A percentile compares a stretch with the other conserved stretches of the same genome.
Evolutionary conservation across 1,139 yeast genomes (phyloP).

Genomic region (Diutina siamensis): DNA sequence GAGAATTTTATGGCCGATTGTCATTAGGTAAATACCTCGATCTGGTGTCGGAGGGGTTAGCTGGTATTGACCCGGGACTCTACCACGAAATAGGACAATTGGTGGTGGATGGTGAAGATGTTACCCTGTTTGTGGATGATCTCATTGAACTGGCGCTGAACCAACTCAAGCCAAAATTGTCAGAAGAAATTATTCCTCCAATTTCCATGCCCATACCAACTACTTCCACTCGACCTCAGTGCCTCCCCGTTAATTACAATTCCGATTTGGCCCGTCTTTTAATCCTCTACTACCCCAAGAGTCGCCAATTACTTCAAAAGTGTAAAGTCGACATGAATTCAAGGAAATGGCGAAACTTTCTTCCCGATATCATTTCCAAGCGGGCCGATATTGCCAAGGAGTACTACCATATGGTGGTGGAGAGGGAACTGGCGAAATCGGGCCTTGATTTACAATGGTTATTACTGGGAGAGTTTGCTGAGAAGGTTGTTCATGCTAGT

Average conservation of each 20-base stretch:
- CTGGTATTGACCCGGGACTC: not conserved
- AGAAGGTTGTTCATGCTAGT: not conserved
- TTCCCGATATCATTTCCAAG: not conserved
- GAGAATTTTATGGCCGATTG: not conserved
- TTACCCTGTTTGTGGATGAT: not conserved
- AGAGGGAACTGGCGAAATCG: not conserved
- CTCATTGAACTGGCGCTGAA: not conserved
- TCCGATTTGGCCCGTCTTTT: not conserved
- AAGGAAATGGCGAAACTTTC: not conserved
- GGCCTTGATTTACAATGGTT: not conserved
- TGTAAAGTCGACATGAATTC: not conserved
- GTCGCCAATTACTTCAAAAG: not conserved
- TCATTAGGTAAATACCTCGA: not conserved
- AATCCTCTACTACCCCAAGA: not conserved
- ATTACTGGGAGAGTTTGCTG: conserved; percentile 1
- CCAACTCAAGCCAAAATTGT: not conserved
- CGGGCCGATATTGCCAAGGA: not conserved
- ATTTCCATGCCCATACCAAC: not conserved
- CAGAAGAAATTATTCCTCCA: not conserved
- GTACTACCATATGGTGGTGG: not conserved
- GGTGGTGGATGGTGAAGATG: not conserved
- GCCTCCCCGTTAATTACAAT: not conserved
- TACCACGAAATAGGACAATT: not conserved
- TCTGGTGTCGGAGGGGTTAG: not conserved
- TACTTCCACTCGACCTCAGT: not conserved